Conservation (phyloP, 1,284 basidiomycete genomes). For the Sanghuangporus weigelae region DNA sequence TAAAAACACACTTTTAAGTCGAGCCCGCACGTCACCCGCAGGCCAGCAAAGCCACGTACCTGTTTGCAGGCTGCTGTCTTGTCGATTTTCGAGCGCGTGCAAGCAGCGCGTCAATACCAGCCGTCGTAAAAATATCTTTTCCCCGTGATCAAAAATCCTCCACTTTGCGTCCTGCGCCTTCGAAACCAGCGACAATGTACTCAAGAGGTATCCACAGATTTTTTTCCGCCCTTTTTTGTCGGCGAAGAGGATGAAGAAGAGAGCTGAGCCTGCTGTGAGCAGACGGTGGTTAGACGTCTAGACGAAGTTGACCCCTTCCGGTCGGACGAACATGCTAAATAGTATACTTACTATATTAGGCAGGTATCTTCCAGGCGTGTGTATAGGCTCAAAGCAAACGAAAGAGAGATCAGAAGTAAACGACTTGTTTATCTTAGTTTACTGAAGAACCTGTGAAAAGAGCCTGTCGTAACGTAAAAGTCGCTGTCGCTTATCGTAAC, state of each 20-base stretch:
- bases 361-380: not conserved
- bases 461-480: not conserved
- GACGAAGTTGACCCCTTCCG: conserved; percentile 1
- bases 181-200: not conserved
- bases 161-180: conserved; percentile 10
- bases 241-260: not conserved
- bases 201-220: not conserved
- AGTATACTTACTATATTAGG: not conserved
- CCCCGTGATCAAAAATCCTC: not conserved
- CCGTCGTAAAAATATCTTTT: not conserved
- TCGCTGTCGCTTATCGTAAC: not conserved
- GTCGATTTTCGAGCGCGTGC: not conserved
- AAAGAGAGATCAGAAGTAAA: not conserved
- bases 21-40: not conserved
- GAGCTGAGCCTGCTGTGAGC: not conserved
- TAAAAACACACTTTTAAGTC: not conserved
- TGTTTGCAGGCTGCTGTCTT: not conserved
- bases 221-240: not conserved
- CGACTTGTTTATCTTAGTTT: not conserved
- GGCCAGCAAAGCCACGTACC: not conserved
- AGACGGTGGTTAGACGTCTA: not conserved
- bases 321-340: not conserved
- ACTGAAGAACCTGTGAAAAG: not conserved
- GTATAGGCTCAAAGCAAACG: not conserved
- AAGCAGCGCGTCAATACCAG: not conserved